Conservation (phyloP, 1,284 basidiomycete genomes). For the Sporisorium reilianum region DNA sequence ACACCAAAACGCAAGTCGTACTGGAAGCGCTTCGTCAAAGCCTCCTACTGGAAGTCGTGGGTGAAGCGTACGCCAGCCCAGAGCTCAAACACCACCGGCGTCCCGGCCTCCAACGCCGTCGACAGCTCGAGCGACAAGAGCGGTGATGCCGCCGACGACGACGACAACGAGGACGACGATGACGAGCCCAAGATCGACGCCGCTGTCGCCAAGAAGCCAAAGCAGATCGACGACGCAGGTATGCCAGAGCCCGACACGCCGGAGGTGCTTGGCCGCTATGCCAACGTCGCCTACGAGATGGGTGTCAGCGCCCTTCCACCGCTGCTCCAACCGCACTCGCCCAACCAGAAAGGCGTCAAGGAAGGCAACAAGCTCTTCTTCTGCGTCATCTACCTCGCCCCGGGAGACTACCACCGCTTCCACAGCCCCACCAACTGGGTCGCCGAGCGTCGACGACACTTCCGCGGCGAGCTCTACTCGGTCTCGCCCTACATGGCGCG, state of each 20-base stretch:
- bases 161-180: slow-evolving; percentile 34
- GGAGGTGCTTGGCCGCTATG: slow-evolving; percentile 65
- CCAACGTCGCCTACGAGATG: slow-evolving; percentile 68
- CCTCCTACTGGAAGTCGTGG: slow-evolving; percentile 45
- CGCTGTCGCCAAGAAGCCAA: slow-evolving; percentile 54
- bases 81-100: slow-evolving; percentile 21
- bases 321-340: slow-evolving; percentile 58
- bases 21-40: slow-evolving; percentile 41
- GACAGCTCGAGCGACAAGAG: slow-evolving; percentile 12
- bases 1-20: slow-evolving; percentile 24
- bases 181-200: slow-evolving; percentile 66
- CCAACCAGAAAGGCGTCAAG: slow-evolving; percentile 50
- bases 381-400: slow-evolving; percentile 95
- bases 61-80: slow-evolving; percentile 14
- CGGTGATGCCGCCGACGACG: slow-evolving; percentile 30
- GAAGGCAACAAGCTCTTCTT: slow-evolving; percentile 88
- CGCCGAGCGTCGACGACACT: slow-evolving; percentile 93
- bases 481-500: slow-evolving; percentile 96
- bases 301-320: slow-evolving; percentile 63
- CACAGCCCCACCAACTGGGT: slow-evolving; percentile 97
- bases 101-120: slow-evolving; percentile 10
- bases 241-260: slow-evolving; percentile 66
- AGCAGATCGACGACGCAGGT: slow-evolving; percentile 66
- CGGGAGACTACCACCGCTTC: slow-evolving; percentile 98
- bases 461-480: slow-evolving; percentile 95